Percentiles rank a stretch among this genome's conserved stretches.
Conservation (phyloP, 116 monocot species). For the Dioscorea cayenensis region DNA sequence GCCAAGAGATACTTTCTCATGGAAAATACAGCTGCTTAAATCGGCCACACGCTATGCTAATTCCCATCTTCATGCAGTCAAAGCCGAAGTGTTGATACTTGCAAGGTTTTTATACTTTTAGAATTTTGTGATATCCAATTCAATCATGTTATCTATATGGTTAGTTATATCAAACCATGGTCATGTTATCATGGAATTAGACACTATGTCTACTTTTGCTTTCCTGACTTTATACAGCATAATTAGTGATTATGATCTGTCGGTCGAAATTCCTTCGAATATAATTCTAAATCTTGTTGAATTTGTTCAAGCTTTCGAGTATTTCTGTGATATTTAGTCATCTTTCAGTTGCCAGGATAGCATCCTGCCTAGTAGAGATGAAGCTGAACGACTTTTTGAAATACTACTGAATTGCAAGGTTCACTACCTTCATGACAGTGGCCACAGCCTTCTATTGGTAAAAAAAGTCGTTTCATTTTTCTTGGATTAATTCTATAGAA, state of each 20-base stretch:
- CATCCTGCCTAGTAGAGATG: conserved; percentile 37
- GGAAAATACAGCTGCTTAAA: conserved; percentile 56
- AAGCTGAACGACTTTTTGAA: conserved; percentile 29
- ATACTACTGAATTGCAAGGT: conserved; percentile 30
- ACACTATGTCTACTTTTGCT: neutral
- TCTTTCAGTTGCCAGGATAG: conserved; percentile 26
- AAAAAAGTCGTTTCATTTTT: neutral
- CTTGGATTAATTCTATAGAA: no score
- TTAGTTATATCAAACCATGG: neutral
- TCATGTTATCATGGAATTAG: neutral
- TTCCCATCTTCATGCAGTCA: conserved; percentile 53
- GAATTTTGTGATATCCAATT: neutral
- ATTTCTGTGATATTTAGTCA: neutral
- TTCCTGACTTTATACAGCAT: neutral
- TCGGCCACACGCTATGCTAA: conserved; percentile 44
- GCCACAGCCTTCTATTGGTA: conserved; percentile 45
- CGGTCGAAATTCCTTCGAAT: neutral
- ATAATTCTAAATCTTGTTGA: neutral
- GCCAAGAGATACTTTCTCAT: conserved; percentile 31
- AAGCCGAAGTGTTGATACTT: conserved; percentile 45
- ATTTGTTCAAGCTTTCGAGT: neutral
- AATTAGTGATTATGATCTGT: neutral
- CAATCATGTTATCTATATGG: neutral
- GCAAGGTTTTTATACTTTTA: conserved; percentile 24
- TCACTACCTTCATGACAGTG: conserved; percentile 25